Evolutionary conservation across 352 stramenopile genomes (phyloP).

Genomic region (Phytophthora crassamura): DNA sequence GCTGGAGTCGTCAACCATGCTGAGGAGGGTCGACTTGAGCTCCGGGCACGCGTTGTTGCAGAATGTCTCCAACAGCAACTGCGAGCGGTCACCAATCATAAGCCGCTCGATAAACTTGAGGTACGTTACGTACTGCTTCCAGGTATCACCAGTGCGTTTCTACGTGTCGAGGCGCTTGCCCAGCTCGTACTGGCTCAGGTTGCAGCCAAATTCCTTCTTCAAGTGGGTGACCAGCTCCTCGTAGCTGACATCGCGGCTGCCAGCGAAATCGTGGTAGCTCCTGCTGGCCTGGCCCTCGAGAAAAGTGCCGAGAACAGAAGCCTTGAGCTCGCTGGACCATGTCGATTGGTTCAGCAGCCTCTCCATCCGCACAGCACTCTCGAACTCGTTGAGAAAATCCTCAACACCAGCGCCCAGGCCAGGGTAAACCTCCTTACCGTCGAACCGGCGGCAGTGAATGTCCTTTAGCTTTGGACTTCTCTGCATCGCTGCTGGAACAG

Average conservation of each 20-base stretch:
- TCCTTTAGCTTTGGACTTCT: slow-evolving; percentile 10
- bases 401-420: background rate
- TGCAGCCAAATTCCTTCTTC: slow-evolving; percentile 16
- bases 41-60: slow-evolving; percentile 12
- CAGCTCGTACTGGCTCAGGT: slow-evolving; percentile 18
- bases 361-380: slow-evolving; percentile 9
- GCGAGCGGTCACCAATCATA: slow-evolving; percentile 10
- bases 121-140: slow-evolving; percentile 15
- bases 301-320: slow-evolving; percentile 13
- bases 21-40: slow-evolving; percentile 15
- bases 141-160: slow-evolving; percentile 10
- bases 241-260: background rate
- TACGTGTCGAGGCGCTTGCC: slow-evolving; percentile 3
- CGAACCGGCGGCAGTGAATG: slow-evolving; percentile 12
- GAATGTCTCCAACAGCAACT: slow-evolving; percentile 12
- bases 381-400: slow-evolving; percentile 8
- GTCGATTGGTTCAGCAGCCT: slow-evolving; percentile 8
- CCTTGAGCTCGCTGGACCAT: slow-evolving; percentile 5
- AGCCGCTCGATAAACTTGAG: slow-evolving; percentile 14
- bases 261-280: slow-evolving; percentile 4
- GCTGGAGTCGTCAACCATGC: slow-evolving; percentile 1
- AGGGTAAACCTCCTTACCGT: slow-evolving; percentile 9
- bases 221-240: slow-evolving; percentile 1
- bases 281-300: slow-evolving; percentile 3
- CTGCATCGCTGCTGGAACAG: background rate